These are phyloP conservation scores for Actinomucor elegans DNA, from an alignment of 371 early-diverging fungal species.

Conservation along the genomic window DNA sequence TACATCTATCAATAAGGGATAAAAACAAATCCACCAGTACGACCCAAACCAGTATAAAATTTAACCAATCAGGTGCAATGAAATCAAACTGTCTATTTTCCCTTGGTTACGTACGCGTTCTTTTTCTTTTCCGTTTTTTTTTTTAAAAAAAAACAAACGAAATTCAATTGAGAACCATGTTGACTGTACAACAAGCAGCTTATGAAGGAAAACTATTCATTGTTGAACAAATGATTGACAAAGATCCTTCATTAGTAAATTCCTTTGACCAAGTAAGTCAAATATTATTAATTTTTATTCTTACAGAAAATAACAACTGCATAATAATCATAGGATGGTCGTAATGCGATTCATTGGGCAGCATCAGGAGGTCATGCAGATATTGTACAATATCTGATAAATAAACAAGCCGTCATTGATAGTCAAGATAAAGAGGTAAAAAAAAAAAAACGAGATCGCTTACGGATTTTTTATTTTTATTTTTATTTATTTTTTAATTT, in stretches of 20 bases:
- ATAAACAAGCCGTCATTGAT: slow-evolving; percentile 56
- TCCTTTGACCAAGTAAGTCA: slow-evolving; percentile 54
- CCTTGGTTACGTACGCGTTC: too few species aligned
- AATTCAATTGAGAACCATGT: slow-evolving; percentile 18
- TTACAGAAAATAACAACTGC: slow-evolving; percentile 41
- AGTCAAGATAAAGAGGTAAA: slow-evolving; percentile 50
- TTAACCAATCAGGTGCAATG: too few species aligned
- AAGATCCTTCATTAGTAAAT: slow-evolving; percentile 40
- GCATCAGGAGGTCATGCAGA: slow-evolving; percentile 69
- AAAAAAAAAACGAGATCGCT: background rate
- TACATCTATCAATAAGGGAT: too few species aligned
- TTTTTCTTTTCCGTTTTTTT: too few species aligned
- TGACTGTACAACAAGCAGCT: slow-evolving; percentile 49
- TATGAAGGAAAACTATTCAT: slow-evolving; percentile 55
- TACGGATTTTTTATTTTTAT: background rate
- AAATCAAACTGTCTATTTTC: too few species aligned
- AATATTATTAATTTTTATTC: slow-evolving; percentile 46
- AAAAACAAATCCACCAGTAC: too few species aligned
- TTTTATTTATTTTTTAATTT: background rate
- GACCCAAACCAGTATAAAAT: too few species aligned
- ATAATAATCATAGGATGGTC: slow-evolving; percentile 29
- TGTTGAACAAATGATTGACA: slow-evolving; percentile 54
- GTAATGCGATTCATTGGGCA: slow-evolving; percentile 50
- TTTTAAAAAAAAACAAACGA: background rate
- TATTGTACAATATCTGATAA: slow-evolving; percentile 66